These are phyloP conservation scores for Boletus reticuloceps DNA, from an alignment of 768 basidiomycete species.

Conservation along the genomic window DNA sequence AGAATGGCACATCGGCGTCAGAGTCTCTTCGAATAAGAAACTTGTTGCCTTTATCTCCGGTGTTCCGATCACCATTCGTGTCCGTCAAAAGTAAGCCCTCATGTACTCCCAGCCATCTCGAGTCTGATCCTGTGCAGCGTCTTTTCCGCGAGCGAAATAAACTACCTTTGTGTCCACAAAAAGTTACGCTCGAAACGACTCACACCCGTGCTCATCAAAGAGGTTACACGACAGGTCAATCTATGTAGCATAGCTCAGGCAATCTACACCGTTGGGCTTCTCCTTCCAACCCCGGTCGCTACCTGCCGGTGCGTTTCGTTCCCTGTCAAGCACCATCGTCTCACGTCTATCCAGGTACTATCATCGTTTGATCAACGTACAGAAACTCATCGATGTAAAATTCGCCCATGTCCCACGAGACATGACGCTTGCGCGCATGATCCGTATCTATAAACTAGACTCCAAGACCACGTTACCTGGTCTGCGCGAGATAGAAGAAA, in stretches of 20 bases:
- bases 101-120: neutral
- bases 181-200: conserved; percentile 93
- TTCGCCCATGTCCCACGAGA: conserved; percentile 87
- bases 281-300: conserved; percentile 90
- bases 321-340: neutral
- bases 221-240: conserved; percentile 91
- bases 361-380: conserved; percentile 88
- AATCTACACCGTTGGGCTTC: conserved; percentile 92
- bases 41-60: conserved; percentile 97
- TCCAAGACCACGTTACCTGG: conserved; percentile 51
- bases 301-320: conserved; percentile 63
- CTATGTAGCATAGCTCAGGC: conserved; percentile 93
- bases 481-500: conserved; percentile 84
- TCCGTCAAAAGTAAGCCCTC: conserved; percentile 70
- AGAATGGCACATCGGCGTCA: conserved; percentile 96
- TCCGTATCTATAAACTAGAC: conserved; percentile 69
- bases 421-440: conserved; percentile 91
- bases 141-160: conserved; percentile 84
- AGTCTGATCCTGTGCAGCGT: conserved; percentile 40
- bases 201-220: conserved; percentile 95
- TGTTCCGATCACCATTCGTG: conserved; percentile 82
- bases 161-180: conserved; percentile 97
- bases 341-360: conserved; percentile 58
- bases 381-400: conserved; percentile 86
- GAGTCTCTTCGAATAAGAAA: conserved; percentile 86